These are phyloP conservation scores for Trametes coccinea DNA, from an alignment of 768 basidiomycete species.

Conservation along the genomic window DNA sequence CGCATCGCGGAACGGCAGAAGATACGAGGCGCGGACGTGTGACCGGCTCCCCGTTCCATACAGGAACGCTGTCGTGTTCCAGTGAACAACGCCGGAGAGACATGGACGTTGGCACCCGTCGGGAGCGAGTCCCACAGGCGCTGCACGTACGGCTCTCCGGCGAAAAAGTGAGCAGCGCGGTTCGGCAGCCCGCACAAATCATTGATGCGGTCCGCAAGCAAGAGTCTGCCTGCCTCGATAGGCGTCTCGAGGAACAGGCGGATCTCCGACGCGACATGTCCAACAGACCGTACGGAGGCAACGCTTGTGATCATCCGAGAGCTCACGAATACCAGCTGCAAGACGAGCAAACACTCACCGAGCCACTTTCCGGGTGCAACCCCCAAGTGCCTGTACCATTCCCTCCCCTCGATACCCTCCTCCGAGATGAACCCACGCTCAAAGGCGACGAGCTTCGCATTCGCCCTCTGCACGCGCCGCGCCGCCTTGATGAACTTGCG, in stretches of 20 bases:
- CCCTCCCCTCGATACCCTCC: conserved; percentile 72
- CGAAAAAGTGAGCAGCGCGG: too few relatives aligned
- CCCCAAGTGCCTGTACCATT: conserved; percentile 85
- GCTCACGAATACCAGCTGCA: not conserved
- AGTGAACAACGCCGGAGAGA: not conserved
- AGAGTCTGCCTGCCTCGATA: too few relatives aligned
- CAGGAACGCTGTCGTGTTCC: not conserved
- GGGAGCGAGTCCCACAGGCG: not conserved
- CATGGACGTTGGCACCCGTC: not conserved
- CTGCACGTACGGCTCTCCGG: not conserved
- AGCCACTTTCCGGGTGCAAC: conserved; percentile 88
- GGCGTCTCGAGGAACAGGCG: not conserved
- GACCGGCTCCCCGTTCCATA: not conserved
- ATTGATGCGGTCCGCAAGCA: too few relatives aligned
- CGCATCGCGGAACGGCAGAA: too few relatives aligned
- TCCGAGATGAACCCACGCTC: conserved; percentile 81
- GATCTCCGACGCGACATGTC: not conserved
- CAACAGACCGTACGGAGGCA: not conserved
- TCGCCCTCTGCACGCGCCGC: conserved; percentile 56
- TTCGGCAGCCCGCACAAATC: too few relatives aligned
- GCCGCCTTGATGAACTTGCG: conserved; percentile 56
- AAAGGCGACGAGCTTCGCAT: conserved; percentile 67
- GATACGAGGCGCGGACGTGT: too few relatives aligned
- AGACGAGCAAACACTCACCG: conserved; percentile 44
- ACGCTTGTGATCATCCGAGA: not conserved